Evolutionary conservation across 1,139 yeast genomes (phyloP).

Genomic region (Saccharomyces hybrid): DNA sequence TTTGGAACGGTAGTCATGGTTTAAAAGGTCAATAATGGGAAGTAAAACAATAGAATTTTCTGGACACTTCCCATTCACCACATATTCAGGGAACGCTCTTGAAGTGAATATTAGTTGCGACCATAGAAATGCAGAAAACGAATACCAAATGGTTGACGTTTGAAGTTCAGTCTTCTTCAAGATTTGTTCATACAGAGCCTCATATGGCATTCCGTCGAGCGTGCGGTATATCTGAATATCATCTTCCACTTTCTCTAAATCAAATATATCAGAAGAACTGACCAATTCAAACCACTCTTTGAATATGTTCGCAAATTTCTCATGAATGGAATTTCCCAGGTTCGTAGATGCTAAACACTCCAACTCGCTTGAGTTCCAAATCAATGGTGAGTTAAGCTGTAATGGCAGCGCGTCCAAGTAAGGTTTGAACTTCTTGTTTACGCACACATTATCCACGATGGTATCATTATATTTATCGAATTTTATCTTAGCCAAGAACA

Average conservation of each 20-base stretch:
- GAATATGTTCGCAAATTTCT: conserved; percentile 28
- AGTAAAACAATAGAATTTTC: conserved; percentile 49
- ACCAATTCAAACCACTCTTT: conserved; percentile 29
- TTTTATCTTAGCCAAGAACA: conserved; percentile 41
- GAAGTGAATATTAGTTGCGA: conserved; percentile 63
- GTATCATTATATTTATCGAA: conserved; percentile 28
- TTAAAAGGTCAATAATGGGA: conserved; percentile 72
- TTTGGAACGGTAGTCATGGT: conserved; percentile 54
- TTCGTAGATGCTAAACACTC: conserved; percentile 53
- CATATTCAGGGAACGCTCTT: conserved; percentile 67
- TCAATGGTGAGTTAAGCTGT: conserved; percentile 52
- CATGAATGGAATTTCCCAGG: conserved; percentile 34
- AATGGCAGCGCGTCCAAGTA: conserved; percentile 55
- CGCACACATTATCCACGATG: conserved; percentile 8
- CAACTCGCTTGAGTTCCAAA: conserved; percentile 52
- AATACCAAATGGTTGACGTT: conserved; percentile 41
- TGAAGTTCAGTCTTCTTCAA: conserved; percentile 3
- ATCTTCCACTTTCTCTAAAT: neutral
- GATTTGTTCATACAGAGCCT: conserved; percentile 9
- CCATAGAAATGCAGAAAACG: conserved; percentile 66
- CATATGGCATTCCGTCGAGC: conserved; percentile 5
- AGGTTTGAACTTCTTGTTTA: conserved; percentile 34
- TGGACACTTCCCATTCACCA: conserved; percentile 31
- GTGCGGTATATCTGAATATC: neutral
- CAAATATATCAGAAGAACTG: neutral